Conservation (phyloP, 176 grass and related monocot genomes). For the Ensete ventricosum region DNA sequence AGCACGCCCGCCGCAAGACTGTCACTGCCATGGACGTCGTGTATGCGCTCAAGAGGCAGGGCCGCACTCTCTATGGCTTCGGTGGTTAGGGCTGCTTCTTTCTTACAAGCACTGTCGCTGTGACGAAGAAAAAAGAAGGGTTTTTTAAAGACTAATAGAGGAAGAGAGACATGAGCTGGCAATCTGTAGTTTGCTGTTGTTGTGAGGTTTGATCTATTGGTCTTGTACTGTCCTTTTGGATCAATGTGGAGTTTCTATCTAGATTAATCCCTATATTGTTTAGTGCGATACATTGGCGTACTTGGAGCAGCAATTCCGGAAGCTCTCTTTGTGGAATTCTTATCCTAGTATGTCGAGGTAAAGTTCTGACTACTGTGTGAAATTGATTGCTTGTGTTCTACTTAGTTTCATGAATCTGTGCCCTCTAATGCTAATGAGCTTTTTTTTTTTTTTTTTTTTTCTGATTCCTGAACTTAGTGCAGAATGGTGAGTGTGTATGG, state of each 20-base stretch:
- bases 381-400: not conserved
- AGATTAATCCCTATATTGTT: too few relatives aligned
- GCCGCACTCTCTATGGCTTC: conserved; percentile 62
- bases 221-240: not conserved
- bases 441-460: not conserved
- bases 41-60: conserved; percentile 65
- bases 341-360: not conserved
- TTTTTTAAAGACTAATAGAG: not conserved
- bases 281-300: too few relatives aligned
- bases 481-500: too few relatives aligned
- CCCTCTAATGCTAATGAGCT: not conserved
- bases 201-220: not conserved
- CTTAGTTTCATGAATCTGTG: not conserved
- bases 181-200: not conserved
- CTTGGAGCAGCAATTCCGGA: too few relatives aligned
- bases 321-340: too few relatives aligned
- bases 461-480: not conserved
- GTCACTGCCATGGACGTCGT: conserved; percentile 78
- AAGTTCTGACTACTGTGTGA: not conserved
- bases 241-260: too few relatives aligned
- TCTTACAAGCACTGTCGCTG: not conserved
- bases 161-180: not conserved
- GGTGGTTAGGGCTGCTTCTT: conserved; percentile 1
- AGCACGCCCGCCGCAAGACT: conserved; percentile 69
- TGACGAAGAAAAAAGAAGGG: not conserved